A percentile compares a stretch with the other conserved stretches of the same genome.
phyloP scores from a whole-genome alignment of 2,329 filamentous ascomycete genomes.

The Magnaporthiopsis poae region DNA sequence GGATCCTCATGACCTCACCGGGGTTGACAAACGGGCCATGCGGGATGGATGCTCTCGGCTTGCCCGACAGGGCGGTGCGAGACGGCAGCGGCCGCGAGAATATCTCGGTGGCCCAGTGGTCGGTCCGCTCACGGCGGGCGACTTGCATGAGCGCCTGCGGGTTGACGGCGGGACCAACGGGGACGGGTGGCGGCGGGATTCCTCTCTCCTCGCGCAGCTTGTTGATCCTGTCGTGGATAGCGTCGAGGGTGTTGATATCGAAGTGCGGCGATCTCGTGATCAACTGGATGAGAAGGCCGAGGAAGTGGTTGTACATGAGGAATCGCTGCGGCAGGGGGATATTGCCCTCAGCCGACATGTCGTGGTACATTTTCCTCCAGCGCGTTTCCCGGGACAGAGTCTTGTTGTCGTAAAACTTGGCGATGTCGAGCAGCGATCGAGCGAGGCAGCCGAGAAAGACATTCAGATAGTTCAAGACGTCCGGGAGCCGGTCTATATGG shows the following conservation, averaged over 20 bases:
- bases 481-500: conserved; percentile 37
- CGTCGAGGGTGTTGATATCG: conserved; percentile 45
- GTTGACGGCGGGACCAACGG: not conserved
- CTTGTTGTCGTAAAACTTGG: conserved; percentile 39
- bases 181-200: conserved; percentile 29
- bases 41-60: conserved; percentile 11
- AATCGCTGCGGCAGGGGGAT: conserved; percentile 44
- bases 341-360: conserved; percentile 42
- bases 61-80: conserved; percentile 37
- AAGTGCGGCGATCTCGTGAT: conserved; percentile 43
- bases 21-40: conserved; percentile 34
- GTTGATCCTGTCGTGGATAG: conserved; percentile 37
- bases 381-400: conserved; percentile 36
- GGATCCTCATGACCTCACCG: conserved; percentile 31
- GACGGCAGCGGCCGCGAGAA: conserved; percentile 45
- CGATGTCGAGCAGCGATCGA: conserved; percentile 44
- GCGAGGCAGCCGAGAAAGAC: conserved; percentile 46
- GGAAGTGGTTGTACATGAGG: conserved; percentile 44
- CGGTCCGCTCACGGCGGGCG: not conserved
- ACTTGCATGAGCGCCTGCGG: conserved; percentile 5
- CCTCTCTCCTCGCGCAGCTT: conserved; percentile 42
- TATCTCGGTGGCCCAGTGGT: conserved; percentile 52
- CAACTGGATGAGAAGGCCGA: conserved; percentile 39
- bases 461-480: conserved; percentile 46
- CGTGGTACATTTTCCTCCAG: conserved; percentile 51